Base-by-base conservation (phyloP, 148 eudicot species). In the Linanthus parryae region DNA sequence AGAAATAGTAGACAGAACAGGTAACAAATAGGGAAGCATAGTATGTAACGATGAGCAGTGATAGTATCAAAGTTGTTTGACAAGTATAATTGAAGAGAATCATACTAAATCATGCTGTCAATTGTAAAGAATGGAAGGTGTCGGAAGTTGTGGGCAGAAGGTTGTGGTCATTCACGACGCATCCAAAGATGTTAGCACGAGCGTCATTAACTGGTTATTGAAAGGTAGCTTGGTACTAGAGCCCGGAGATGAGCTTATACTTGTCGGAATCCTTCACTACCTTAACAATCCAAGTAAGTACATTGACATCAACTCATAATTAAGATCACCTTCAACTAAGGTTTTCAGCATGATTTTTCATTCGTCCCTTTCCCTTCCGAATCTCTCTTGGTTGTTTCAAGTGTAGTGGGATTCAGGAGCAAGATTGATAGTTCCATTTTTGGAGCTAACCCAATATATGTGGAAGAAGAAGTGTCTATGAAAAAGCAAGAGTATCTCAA, bases 121-220 rank as follows among this genome's bases (percentile, higher is more conserved):
- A n/a, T n/a, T n/a, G n/a, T n/a, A n/a, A n/a, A n/a, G n/a, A n/a
- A n/a, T n/a, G n/a, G n/a, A n/a, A n/a, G n/a, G n/a, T n/a, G n/a
- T n/a, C n/a, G n/a, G n/a, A n/a, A n/a, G n/a, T n/a, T n/a, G n/a
- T n/a, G n/a, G n/a, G n/a, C 44, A 61, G 42, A 62, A 44, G 48
- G 63, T 66, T 47, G 57, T 72, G 67, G 65, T 72, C 64, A 54
- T 72, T 19, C 60, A 28, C 20, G 66, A 68, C 36, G 52, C 65
- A 41, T 38, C 68, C 21, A 52, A 51, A 17, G 68, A 52, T 33
- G 47, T 57, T 37, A 58, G 57, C 48, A 66, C 56, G 67, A 42
- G 27, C 16, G 68, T 56, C 19, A 66, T 72, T 20, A 57, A 37
- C 57, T 51, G 51, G 53, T 9, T 54, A 29, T 39, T 52, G 11